phyloP scores from a whole-genome alignment of 2,329 filamentous ascomycete genomes.

The Alternaria sp. region DNA sequence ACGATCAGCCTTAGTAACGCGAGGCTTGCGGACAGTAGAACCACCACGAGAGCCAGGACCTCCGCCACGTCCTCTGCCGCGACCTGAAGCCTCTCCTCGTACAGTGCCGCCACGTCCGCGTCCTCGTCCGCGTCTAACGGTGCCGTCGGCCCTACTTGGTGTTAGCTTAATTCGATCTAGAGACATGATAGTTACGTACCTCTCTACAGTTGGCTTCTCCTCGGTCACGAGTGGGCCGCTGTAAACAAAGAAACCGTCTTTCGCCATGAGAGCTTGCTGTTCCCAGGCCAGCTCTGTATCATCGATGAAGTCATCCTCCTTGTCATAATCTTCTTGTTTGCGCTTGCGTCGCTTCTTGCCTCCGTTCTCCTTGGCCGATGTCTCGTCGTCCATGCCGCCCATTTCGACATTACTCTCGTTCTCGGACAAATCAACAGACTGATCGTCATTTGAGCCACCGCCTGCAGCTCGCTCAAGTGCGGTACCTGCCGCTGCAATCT shows the following conservation, averaged over 20 bases:
- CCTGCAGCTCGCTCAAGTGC: conserved; percentile 80
- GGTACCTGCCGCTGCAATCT: conserved; percentile 88
- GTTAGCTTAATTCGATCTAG: conserved; percentile 35
- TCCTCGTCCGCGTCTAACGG: conserved; percentile 72
- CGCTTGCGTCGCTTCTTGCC: conserved; percentile 83
- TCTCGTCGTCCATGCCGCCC: conserved; percentile 66
- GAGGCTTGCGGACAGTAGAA: conserved; percentile 78
- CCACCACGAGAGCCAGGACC: conserved; percentile 79
- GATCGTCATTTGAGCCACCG: conserved; percentile 78
- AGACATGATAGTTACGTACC: conserved; percentile 54
- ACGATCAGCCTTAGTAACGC: conserved; percentile 86
- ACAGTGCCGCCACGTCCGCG: conserved; percentile 62
- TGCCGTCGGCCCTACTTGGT: conserved; percentile 71
- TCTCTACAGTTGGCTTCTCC: conserved; percentile 75
- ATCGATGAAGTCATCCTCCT: conserved; percentile 77
- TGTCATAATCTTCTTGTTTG: conserved; percentile 73
- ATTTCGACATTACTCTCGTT: conserved; percentile 88
- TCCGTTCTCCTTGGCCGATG: conserved; percentile 55
- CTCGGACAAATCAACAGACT: conserved; percentile 78
- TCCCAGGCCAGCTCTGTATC: conserved; percentile 96
- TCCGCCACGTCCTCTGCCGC: conserved; percentile 58
- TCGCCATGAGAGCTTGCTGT: conserved; percentile 90
- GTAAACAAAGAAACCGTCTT: conserved; percentile 98
- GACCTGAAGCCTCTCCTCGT: conserved; percentile 52
- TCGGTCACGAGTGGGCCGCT: conserved; percentile 90